phyloP scores from a whole-genome alignment of 176 grass and related monocot genomes.

The Chrysopogon serrulatus region DNA sequence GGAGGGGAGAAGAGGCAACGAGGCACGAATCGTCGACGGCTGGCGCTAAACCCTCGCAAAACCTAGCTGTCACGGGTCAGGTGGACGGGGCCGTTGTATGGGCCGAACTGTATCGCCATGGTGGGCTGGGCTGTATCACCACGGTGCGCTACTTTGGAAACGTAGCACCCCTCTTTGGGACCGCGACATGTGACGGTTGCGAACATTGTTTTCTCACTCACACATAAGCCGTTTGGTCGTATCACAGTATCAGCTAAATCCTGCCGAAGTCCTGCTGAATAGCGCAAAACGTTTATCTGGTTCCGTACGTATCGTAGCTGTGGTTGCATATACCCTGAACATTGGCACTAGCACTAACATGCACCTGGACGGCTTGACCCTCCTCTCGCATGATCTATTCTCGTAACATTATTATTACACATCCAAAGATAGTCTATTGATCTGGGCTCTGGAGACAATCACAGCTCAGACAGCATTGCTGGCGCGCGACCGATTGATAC shows the following conservation, averaged over 20 bases:
- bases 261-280: no score
- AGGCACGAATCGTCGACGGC: neutral
- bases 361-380: neutral
- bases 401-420: neutral
- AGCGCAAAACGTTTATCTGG: neutral
- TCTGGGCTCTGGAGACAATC: neutral
- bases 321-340: neutral
- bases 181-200: no score
- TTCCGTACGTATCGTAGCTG: no score
- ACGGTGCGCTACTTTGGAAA: neutral
- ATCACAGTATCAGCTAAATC: no score
- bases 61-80: slow-evolving; percentile 25
- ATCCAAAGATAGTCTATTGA: neutral
- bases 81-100: neutral
- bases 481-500: neutral
- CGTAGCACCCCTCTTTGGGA: no score
- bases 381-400: neutral
- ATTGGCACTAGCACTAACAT: neutral
- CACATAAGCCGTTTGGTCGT: no score
- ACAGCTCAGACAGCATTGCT: slow-evolving; percentile 5
- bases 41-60: slow-evolving; percentile 43
- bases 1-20: neutral
- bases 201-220: no score
- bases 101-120: neutral
- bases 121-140: neutral